Evolutionary conservation across 1,284 basidiomycete genomes (phyloP), one percentile per base, ranked within the genome.

Genomic region (Xerocomus minutiporus): DNA sequence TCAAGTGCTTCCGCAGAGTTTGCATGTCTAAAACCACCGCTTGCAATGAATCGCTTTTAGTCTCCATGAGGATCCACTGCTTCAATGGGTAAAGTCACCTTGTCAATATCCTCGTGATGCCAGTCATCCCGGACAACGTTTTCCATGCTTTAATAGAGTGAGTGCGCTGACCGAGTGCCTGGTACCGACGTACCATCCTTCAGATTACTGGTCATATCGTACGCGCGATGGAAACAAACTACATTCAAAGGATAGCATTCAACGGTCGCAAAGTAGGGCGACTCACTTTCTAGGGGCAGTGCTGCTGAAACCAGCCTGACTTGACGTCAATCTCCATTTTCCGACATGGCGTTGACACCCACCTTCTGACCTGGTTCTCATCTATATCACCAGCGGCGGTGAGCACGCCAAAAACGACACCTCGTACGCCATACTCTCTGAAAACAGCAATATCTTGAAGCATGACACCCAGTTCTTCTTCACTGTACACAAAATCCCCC

Each of bases 221-320:
- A 86, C 15, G 90, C 90, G 51, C 90, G 76, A 64, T 92, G 90
- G 64, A 92, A 92, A 58, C 86, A 90, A 32, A 90, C 89, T 90
- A 48, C 32, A 29, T 52, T 42, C 50, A 26, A 53, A 36, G 46
- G 43, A 28, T 41, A 29, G 34, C 15, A 31, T 50, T 13, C 29
- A 43, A 39, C 20, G 31, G 23, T 39, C 39, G 12, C 5, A 36
- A 31, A 45, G 15, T 43, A 36, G 20, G n/a, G 48, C 15, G 38
- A 48, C 55, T 50, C 53, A 83, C 89, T 81, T 79, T 89, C 77
- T 54, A 89, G 61, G 1, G 84, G 83, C 17, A 70, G 59, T 15
- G 86, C 83, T 49, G 78, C 81, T 35, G 78, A 72, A 11, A 81
- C 76, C 5, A 90, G 70, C 52, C 86, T 87, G 54, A 29, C 31